Evolutionary conservation across 2,329 filamentous ascomycete species (phyloP), one percentile per base, ranked within the genome.

Genomic region (Boeremia lycopersici): DNA sequence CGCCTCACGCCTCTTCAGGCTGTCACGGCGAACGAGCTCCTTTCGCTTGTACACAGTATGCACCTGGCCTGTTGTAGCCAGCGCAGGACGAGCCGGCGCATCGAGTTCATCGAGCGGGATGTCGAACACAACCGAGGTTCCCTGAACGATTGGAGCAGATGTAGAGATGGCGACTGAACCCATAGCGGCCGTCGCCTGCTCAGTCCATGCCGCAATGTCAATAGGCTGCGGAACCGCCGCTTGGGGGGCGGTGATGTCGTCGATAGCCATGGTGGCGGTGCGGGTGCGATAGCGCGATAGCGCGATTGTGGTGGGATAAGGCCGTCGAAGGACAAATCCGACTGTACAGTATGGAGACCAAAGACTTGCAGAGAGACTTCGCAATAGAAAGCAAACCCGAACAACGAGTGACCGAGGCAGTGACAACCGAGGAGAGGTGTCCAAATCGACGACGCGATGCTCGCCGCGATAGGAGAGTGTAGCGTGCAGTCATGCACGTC

Each of bases 91-190:
- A 61, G 60, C 59, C 39, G 64, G 59, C 55, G 68, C 64, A 60
- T 74, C 70, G 61, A 86, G 62, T 34, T 64, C 84, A 73, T 96
- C 90, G 48, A 96, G 84, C 2, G 90, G 87, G 62, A 96, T 95
- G 43, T 87, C 81, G 48, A 96, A 81, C 4, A 86, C 81, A 26
- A 84, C 81, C 40, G 85, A 84, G 2, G 84, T 84, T 48, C 86
- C 86, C 43, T 81, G 73, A 25, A 66, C 43, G 15, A 42, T 43
- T 9, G 67, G 63, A 7, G 64, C 60, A 12, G 69, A 63, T 4
- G 70, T 58, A 30, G 76, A 71, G 56, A 81, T 72, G 34, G 74
- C 67, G 8, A 79, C 70, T 26, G 74, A 69, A 51, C 69, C 69
- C 45, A 81, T 64, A 23, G 74, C 76, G 35, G 77, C 75, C 23